Conservation (phyloP, 2,329 filamentous ascomycete genomes). For the Sphaerulina musiva region DNA sequence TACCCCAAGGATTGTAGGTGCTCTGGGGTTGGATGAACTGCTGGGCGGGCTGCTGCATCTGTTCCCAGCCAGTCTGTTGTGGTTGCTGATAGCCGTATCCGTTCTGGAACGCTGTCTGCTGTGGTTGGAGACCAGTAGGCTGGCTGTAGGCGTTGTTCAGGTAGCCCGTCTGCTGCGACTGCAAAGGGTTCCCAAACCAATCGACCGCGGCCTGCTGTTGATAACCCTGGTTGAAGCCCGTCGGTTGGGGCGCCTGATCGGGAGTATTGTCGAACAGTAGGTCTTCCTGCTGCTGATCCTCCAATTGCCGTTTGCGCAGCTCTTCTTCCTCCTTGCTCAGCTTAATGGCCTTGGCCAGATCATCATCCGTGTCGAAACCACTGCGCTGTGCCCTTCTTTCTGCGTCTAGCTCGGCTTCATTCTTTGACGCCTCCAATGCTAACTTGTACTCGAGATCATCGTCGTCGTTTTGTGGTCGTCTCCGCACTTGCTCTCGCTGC, state of each 20-base stretch:
- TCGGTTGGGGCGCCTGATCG: conserved; percentile 61
- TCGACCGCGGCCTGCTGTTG: conserved; percentile 95
- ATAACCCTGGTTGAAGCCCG: conserved; percentile 93
- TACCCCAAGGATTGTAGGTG: conserved; percentile 48
- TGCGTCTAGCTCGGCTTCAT: conserved; percentile 85
- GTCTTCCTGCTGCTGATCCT: conserved; percentile 69
- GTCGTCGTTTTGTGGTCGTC: conserved; percentile 49
- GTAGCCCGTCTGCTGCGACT: conserved; percentile 53
- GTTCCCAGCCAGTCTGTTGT: conserved; percentile 65
- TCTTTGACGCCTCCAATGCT: conserved; percentile 90
- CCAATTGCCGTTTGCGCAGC: conserved; percentile 72
- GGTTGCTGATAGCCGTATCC: conserved; percentile 54
- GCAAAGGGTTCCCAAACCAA: conserved; percentile 90
- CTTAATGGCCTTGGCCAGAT: conserved; percentile 89
- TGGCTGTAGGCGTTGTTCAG: conserved; percentile 66
- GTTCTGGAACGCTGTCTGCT: conserved; percentile 61
- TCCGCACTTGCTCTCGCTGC: conserved; percentile 34
- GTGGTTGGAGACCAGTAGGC: conserved; percentile 62
- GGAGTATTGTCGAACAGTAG: conserved; percentile 80
- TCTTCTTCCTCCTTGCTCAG: conserved; percentile 94
- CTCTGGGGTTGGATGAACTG: conserved; percentile 52
- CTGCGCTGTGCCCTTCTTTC: conserved; percentile 57
- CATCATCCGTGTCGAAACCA: conserved; percentile 60
- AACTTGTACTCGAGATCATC: conserved; percentile 79
- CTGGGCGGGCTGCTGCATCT: conserved; percentile 47